These are phyloP conservation scores for Entelexis paramagnoliae DNA, from an alignment of 1,139 yeast genomes.

Conservation along the genomic window DNA sequence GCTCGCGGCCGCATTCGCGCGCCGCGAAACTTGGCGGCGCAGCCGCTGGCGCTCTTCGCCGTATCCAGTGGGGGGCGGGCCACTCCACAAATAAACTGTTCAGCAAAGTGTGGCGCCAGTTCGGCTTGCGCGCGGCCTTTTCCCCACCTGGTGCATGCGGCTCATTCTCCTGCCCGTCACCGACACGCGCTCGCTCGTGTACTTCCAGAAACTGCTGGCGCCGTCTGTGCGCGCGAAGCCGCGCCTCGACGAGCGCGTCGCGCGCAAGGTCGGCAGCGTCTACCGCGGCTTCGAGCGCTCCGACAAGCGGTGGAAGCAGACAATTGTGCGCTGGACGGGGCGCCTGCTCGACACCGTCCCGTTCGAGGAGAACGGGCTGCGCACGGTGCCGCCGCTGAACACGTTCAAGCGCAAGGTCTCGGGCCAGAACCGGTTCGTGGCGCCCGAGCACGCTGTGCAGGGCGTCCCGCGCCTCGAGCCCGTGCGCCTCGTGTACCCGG, in stretches of 20 bases:
- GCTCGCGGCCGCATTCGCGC: too few relatives aligned
- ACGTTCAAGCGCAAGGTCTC: slow-evolving; percentile 18
- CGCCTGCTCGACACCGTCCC: slow-evolving; percentile 38
- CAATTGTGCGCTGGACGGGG: slow-evolving; percentile 37
- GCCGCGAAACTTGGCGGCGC: too few relatives aligned
- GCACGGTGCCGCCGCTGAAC: slow-evolving; percentile 39
- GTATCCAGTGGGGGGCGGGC: neutral
- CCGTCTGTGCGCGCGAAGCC: slow-evolving; percentile 26
- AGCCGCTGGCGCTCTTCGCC: neutral
- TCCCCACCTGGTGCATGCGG: slow-evolving; percentile 13
- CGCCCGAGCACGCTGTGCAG: neutral
- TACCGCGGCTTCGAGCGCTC: slow-evolving; percentile 41
- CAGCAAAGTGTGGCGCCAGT: slow-evolving; percentile 4
- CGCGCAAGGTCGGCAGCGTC: slow-evolving; percentile 38
- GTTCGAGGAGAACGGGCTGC: slow-evolving; percentile 45
- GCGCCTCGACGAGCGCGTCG: slow-evolving; percentile 37
- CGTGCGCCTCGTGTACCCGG: slow-evolving; percentile 27
- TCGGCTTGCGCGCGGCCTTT: neutral
- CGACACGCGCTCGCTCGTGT: slow-evolving; percentile 13
- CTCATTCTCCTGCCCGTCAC: slow-evolving; percentile 20
- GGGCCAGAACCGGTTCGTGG: neutral
- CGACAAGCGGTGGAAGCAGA: slow-evolving; percentile 36
- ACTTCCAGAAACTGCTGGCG: slow-evolving; percentile 19
- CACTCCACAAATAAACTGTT: neutral
- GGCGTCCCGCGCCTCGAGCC: slow-evolving; percentile 18